Conservation (phyloP, 768 basidiomycete species). For the Porpolomopsis calyptriformis region DNA sequence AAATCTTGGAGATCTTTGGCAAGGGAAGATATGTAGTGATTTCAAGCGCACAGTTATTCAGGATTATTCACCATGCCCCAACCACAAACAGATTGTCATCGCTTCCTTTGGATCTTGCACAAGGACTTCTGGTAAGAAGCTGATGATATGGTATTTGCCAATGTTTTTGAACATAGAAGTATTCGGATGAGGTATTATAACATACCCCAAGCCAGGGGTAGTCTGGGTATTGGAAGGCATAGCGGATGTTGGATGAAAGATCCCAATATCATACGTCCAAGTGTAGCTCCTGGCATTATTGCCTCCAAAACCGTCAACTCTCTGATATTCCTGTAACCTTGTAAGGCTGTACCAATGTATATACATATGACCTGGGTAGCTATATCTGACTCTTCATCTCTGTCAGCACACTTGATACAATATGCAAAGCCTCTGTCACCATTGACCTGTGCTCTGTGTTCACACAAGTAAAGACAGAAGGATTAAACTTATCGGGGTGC, state of each 20-base stretch:
- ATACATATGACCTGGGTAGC: too few relatives aligned
- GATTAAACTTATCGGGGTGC: not conserved
- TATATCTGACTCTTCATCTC: too few relatives aligned
- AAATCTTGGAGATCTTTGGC: not conserved
- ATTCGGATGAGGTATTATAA: not conserved
- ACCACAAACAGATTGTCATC: not conserved
- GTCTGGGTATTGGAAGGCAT: not conserved
- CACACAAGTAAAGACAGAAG: not conserved
- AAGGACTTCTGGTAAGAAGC: not conserved
- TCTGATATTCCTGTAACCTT: too few relatives aligned
- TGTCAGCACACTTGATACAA: too few relatives aligned
- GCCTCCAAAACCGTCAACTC: too few relatives aligned
- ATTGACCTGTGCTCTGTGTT: not conserved
- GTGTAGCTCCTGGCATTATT: too few relatives aligned
- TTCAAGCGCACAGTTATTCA: not conserved
- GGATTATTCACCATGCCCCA: not conserved
- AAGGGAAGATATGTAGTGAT: not conserved
- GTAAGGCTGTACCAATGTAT: too few relatives aligned
- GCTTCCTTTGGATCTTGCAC: not conserved
- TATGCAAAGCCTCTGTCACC: not conserved
- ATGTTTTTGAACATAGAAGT: not conserved
- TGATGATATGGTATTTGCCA: not conserved
- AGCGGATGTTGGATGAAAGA: too few relatives aligned
- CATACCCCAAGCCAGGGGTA: not conserved
- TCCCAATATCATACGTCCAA: too few relatives aligned